A percentile compares a stretch with the other conserved stretches of the same genome.
Evolutionary conservation across 257 asterid species (phyloP).

Genomic region (Thymus quinquecostatus): DNA sequence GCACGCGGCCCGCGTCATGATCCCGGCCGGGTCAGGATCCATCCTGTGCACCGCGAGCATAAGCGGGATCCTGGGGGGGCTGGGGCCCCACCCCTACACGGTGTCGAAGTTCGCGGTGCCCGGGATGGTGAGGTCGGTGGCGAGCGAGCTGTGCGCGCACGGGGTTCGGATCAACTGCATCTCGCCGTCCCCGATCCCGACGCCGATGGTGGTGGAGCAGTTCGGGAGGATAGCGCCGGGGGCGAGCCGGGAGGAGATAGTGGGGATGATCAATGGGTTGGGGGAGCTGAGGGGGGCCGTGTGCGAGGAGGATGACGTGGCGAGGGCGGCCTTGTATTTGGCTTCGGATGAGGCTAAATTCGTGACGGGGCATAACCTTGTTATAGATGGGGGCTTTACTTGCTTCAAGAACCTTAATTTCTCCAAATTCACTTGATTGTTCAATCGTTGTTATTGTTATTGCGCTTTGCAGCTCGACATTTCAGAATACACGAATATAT

Average conservation of each 20-base stretch:
- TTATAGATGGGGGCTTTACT: conserved; percentile 48
- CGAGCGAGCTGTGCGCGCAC: conserved; percentile 35
- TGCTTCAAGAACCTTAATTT: conserved; percentile 37
- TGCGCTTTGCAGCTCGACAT: too few relatives aligned
- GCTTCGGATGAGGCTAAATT: conserved; percentile 45
- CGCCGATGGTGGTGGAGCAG: conserved; percentile 37
- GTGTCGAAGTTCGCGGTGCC: conserved; percentile 39
- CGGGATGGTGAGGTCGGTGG: conserved; percentile 35
- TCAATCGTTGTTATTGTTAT: background rate
- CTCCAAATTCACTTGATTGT: conserved; percentile 9
- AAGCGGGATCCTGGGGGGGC: conserved; percentile 43
- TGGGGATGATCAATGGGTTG: conserved; percentile 27
- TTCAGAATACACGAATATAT: too few relatives aligned
- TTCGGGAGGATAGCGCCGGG: conserved; percentile 13
- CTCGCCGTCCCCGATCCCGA: conserved; percentile 38
- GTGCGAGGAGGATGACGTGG: conserved; percentile 43
- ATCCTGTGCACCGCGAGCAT: conserved; percentile 41
- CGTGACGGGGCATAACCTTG: conserved; percentile 44
- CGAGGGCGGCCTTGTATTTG: conserved; percentile 38
- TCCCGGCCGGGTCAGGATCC: conserved; percentile 36
- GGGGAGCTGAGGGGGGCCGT: conserved; percentile 37
- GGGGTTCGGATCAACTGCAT: conserved; percentile 46
- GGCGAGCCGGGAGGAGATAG: conserved; percentile 21
- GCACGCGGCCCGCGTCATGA: conserved; percentile 44
- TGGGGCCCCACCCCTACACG: conserved; percentile 39